A percentile compares a stretch with the other conserved stretches of the same genome.
Conservation (phyloP, 768 basidiomycete species). For the Butyriboletus loyo region DNA sequence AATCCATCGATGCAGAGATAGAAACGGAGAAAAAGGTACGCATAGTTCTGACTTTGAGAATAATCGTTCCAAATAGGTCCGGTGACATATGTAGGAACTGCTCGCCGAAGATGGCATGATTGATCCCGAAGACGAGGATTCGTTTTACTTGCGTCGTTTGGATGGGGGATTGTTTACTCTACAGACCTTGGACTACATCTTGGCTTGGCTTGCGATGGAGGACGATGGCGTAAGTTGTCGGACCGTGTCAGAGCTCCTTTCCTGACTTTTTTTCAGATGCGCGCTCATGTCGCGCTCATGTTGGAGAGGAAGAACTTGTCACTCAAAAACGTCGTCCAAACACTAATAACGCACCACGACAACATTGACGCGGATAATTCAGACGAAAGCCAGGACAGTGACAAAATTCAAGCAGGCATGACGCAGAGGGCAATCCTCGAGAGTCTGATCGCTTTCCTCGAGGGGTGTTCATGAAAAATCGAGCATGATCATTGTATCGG, state of each 20-base stretch:
- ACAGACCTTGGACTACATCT: slow-evolving; percentile 89
- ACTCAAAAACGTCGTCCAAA: slow-evolving; percentile 66
- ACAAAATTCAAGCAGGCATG: slow-evolving; percentile 37
- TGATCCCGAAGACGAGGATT: slow-evolving; percentile 61
- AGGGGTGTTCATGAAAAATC: slow-evolving; percentile 25
- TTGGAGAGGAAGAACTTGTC: slow-evolving; percentile 70
- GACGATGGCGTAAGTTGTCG: slow-evolving; percentile 81
- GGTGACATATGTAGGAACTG: slow-evolving; percentile 42
- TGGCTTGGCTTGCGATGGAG: slow-evolving; percentile 96
- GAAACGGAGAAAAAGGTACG: slow-evolving; percentile 63
- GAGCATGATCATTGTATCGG: neutral
- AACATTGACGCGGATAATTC: slow-evolving; percentile 62
- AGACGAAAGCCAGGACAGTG: slow-evolving; percentile 15
- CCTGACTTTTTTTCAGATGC: slow-evolving; percentile 52
- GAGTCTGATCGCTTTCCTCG: slow-evolving; percentile 63
- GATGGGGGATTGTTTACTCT: slow-evolving; percentile 86
- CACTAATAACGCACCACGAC: slow-evolving; percentile 66
- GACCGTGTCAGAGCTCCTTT: neutral
- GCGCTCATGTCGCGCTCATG: slow-evolving; percentile 71
- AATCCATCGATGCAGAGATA: slow-evolving; percentile 62
- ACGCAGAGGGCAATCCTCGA: slow-evolving; percentile 68
- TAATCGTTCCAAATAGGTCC: neutral
- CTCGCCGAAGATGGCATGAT: slow-evolving; percentile 55
- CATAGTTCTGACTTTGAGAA: neutral
- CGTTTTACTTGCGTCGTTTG: slow-evolving; percentile 81